phyloP scores from a whole-genome alignment of 139 green algal species.

The Chlamydomonas incerta region DNA sequence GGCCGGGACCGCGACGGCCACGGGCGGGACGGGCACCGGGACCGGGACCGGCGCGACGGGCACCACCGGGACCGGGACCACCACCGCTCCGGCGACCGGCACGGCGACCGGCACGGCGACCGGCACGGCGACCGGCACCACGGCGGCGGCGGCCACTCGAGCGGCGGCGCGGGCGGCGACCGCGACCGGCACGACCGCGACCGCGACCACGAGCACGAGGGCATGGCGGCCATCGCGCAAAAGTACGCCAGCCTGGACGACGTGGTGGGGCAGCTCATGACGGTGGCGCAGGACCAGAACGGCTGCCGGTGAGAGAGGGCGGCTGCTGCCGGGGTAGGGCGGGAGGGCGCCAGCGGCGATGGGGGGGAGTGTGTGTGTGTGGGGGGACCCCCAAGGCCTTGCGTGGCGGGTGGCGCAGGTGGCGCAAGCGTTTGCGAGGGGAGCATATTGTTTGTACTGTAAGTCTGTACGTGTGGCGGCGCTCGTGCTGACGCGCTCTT shows the following conservation, averaged over 20 bases:
- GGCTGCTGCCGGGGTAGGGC: background rate
- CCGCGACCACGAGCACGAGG: conserved; percentile 25
- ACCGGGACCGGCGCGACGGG: conserved; percentile 11
- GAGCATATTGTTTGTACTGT: too few species aligned
- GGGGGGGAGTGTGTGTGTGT: background rate
- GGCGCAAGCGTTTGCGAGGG: too few species aligned
- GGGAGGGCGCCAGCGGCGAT: too few species aligned
- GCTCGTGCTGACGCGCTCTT: too few species aligned
- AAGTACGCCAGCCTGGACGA: conserved; percentile 80
- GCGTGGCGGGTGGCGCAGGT: too few species aligned
- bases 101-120: conserved; percentile 33
- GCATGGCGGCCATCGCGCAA: conserved; percentile 49
- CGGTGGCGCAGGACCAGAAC: conserved; percentile 96
- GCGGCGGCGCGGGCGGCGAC: background rate
- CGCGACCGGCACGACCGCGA: background rate
- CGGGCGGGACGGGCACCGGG: conserved; percentile 1
- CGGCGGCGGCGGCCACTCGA: conserved; percentile 4
- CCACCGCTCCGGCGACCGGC: background rate
- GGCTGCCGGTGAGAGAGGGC: conserved; percentile 76
- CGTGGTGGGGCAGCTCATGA: conserved; percentile 87
- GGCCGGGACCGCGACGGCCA: background rate
- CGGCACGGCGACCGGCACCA: conserved; percentile 5
- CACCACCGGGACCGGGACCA: conserved; percentile 33
- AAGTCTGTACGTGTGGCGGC: too few species aligned
- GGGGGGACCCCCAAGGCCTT: too few species aligned